Base-by-base conservation (phyloP, 179 eudicot species). In the Silene vulgaris region DNA sequence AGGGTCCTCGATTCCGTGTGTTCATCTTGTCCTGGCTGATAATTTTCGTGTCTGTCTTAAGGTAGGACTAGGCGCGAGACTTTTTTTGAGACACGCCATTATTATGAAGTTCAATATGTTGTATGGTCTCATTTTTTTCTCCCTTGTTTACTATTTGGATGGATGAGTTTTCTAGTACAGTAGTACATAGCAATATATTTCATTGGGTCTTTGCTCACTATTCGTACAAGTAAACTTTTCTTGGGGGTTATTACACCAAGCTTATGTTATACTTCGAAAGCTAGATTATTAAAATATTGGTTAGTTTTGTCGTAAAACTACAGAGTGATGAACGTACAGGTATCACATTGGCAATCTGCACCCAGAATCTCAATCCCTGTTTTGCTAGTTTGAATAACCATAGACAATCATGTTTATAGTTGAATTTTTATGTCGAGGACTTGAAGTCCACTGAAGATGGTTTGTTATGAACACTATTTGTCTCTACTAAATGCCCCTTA, bases 111-210 rank as follows among this genome's bases (percentile, higher is more conserved):
- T 48, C 23, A 21, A 69, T 19, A 20, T 76, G 32, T 45, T 28
- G 50, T 29, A 3, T 60, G 56, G 65, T 17, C 71, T 76, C 77
- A n/a, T 52, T 57, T 50, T 62, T 30, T 54, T 28, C 20, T 21
- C 65, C 64, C 4, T 7, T 4, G n/a, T 56, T 16, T 56, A 56
- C n/a, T 56, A 56, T 74, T 35, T 32, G 70, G 60, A 66, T 74
- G 63, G 68, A 65, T 52, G 68, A 61, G 28, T 64, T 61, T 64
- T 72, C 37, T 50, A 62, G 78, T 76, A 79, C 78, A 62, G 78
- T 76, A 79, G 82, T 82, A 72, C 77, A 79, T 82, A 80, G 65
- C 73, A 63, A 62, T 20, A 48, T 69, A 43, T 48, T 40, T 40
- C 54, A 19, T 19, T 37, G 71, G 56, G 16, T 68, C 9, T 29